Conservation (phyloP, 2,329 filamentous ascomycete genomes). For the Ophiostoma tasmaniense region DNA sequence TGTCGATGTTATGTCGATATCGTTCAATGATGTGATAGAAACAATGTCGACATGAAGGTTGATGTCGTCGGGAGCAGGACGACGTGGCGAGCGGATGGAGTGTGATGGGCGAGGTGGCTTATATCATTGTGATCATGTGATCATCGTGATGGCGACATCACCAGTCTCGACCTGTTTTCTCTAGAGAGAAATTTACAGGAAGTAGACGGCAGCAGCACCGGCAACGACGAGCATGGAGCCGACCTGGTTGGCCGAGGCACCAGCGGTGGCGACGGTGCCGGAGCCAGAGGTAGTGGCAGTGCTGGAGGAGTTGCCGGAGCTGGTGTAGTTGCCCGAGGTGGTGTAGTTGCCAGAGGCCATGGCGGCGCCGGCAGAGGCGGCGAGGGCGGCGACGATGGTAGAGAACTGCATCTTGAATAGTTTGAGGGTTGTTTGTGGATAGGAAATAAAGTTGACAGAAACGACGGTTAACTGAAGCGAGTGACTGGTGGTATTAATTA, state of each 20-base stretch:
- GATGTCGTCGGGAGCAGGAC: too few species aligned
- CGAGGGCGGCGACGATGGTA: constrained; percentile 12
- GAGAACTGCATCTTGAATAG: constrained; percentile 15
- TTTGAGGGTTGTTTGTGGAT: background rate
- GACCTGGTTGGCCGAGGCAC: constrained; percentile 26
- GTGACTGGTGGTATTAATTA: constrained; percentile 6
- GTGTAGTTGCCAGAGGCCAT: background rate
- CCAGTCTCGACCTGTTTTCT: background rate
- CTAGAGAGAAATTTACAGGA: constrained; percentile 30
- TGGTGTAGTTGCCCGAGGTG: constrained; percentile 4
- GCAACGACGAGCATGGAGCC: constrained; percentile 30
- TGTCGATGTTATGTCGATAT: too few species aligned
- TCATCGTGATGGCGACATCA: too few species aligned
- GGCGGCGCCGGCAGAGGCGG: constrained; percentile 6
- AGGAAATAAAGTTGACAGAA: background rate
- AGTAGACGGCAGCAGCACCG: constrained; percentile 33
- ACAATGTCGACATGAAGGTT: too few species aligned
- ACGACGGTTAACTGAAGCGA: constrained; percentile 7
- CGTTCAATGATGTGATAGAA: too few species aligned
- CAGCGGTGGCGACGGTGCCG: constrained; percentile 23
- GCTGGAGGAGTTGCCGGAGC: constrained; percentile 1
- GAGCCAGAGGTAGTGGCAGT: background rate
- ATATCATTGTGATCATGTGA: too few species aligned
- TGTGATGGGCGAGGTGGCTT: too few species aligned
- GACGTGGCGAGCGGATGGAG: too few species aligned